phyloP scores from a whole-genome alignment of 169 alveolate species.

The Perkinsus olseni region DNA sequence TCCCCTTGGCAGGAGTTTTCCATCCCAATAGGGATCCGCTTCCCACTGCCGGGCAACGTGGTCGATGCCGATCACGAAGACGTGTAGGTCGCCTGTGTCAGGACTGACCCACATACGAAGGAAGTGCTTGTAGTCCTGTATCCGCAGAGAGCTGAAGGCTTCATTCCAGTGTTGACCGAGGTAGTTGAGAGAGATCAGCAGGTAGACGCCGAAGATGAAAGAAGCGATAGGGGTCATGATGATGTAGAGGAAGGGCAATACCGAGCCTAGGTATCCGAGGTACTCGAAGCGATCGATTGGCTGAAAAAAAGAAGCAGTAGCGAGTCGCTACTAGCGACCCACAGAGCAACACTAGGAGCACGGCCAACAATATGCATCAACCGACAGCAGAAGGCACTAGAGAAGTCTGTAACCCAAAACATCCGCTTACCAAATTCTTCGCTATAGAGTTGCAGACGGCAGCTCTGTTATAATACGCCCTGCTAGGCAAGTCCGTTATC shows the following conservation, averaged over 20 bases:
- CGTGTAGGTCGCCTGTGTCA: not conserved
- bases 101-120: not conserved
- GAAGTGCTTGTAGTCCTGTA: not conserved
- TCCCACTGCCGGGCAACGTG: not conserved
- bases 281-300: not conserved
- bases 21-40: not conserved
- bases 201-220: not conserved
- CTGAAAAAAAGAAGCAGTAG: not conserved
- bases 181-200: not conserved
- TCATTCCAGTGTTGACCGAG: not conserved
- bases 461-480: not conserved
- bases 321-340: not conserved
- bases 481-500: not conserved
- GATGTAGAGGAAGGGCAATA: not conserved
- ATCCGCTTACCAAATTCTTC: not conserved
- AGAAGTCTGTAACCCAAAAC: too few relatives aligned
- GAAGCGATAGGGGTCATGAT: not conserved
- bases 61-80: not conserved
- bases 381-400: too few relatives aligned
- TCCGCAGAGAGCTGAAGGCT: not conserved
- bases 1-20: not conserved
- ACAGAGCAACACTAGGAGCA: not conserved
- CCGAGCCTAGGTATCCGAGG: not conserved
- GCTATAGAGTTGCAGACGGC: not conserved
- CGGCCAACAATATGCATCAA: too few relatives aligned